Evolutionary conservation across 1,139 yeast genomes (phyloP).

Genomic region (Saccharomyces hybrid): DNA sequence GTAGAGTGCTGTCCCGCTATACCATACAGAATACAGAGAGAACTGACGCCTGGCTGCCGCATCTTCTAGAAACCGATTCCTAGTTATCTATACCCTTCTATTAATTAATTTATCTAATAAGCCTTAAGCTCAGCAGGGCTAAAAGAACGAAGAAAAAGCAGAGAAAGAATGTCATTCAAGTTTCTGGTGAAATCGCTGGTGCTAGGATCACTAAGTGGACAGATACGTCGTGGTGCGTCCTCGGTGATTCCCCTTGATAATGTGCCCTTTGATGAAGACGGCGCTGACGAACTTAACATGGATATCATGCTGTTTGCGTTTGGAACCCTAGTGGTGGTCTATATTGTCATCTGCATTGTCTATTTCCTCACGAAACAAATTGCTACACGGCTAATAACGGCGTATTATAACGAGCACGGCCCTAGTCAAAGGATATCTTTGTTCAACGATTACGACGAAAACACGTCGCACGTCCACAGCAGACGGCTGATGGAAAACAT

Average conservation of each 20-base stretch:
- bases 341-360: conserved; percentile 17
- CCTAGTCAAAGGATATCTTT: conserved; percentile 13
- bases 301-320: conserved; percentile 21
- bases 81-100: not conserved
- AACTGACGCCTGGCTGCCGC: too few species aligned
- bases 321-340: conserved; percentile 21
- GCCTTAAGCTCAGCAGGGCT: not conserved
- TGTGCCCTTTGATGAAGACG: not conserved
- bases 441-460: conserved; percentile 9
- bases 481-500: conserved; percentile 8
- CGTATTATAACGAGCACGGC: conserved; percentile 2
- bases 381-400: conserved; percentile 15
- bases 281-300: conserved; percentile 18
- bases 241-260: not conserved
- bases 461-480: not conserved
- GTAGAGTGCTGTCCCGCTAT: too few species aligned
- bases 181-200: not conserved
- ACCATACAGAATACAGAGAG: too few species aligned
- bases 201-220: not conserved
- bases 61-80: too few species aligned
- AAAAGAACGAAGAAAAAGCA: not conserved
- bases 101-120: not conserved
- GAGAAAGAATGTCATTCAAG: not conserved
- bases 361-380: conserved; percentile 18
- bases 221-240: not conserved